These are phyloP conservation scores for Rhododendron mucronatum DNA, from an alignment of 148 eudicot genomes.

Conservation along the genomic window DNA sequence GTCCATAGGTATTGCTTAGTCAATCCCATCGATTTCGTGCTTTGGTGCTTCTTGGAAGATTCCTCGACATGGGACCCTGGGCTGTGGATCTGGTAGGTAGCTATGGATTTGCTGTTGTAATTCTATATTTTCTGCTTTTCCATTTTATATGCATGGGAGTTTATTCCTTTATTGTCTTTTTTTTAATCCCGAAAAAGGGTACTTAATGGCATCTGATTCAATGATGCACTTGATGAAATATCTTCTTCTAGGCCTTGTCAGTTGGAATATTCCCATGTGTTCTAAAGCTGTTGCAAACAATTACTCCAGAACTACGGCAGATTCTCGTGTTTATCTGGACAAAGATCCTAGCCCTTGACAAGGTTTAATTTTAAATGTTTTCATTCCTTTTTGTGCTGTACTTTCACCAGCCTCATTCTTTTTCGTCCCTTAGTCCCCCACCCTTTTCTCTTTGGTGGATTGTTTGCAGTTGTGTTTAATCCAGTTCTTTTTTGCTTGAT, in stretches of 20 bases:
- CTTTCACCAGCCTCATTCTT: not conserved
- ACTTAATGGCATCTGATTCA: not conserved
- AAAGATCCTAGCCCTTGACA: constrained; percentile 88
- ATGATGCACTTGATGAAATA: constrained; percentile 1
- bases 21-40: constrained; percentile 94
- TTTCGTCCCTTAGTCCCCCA: not conserved
- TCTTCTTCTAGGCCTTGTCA: constrained; percentile 72
- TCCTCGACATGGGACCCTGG: constrained; percentile 99
- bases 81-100: constrained; percentile 89
- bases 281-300: constrained; percentile 84
- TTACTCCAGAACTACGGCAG: constrained; percentile 84
- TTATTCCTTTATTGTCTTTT: not conserved
- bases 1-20: constrained; percentile 79
- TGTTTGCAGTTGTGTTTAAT: not conserved
- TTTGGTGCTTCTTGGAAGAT: constrained; percentile 94
- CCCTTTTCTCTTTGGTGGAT: not conserved
- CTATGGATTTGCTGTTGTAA: constrained; percentile 6
- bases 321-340: constrained; percentile 99
- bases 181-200: not conserved
- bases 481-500: constrained; percentile 19
- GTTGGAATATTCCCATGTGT: constrained; percentile 98
- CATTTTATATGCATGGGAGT: not conserved
- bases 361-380: constrained; percentile 27
- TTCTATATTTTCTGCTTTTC: not conserved
- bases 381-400: not conserved